Evolutionary conservation across 305 asterid genomes (phyloP).

Genomic region (Andrographis paniculata): DNA sequence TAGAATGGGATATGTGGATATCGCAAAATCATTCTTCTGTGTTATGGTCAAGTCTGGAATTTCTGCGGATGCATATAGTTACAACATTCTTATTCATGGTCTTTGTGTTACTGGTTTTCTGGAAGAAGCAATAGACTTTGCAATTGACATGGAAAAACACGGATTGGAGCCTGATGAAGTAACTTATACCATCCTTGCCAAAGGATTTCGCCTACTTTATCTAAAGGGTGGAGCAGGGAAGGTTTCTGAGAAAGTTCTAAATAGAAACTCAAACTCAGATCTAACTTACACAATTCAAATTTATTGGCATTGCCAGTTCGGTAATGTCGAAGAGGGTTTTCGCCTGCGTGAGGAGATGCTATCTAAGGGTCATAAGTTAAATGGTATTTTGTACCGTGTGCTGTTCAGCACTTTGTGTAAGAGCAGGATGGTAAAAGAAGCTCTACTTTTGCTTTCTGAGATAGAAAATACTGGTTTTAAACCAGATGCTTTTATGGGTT

Average conservation of each 20-base stretch:
- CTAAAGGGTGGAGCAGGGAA: slow-evolving; percentile 38
- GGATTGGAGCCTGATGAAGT: slow-evolving; percentile 65
- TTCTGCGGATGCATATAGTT: slow-evolving; percentile 49
- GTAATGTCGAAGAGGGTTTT: slow-evolving; percentile 44
- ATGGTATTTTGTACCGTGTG: slow-evolving; percentile 31
- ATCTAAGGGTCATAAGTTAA: slow-evolving; percentile 40
- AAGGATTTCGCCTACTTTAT: slow-evolving; percentile 66
- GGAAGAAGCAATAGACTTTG: slow-evolving; percentile 60
- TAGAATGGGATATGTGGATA: too few relatives aligned
- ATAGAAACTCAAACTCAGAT: slow-evolving; percentile 34
- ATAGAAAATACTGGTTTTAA: slow-evolving; percentile 39
- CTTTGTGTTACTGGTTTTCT: slow-evolving; percentile 46
- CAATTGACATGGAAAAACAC: slow-evolving; percentile 56
- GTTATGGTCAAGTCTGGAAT: slow-evolving; percentile 63
- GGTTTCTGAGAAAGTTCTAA: slow-evolving; percentile 26
- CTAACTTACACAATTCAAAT: slow-evolving; percentile 45
- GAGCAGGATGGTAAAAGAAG: slow-evolving; percentile 43
- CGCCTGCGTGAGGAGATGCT: slow-evolving; percentile 50
- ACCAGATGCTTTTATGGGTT: slow-evolving; percentile 50
- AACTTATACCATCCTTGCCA: slow-evolving; percentile 58
- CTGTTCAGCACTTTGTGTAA: slow-evolving; percentile 54
- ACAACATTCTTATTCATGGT: too few relatives aligned
- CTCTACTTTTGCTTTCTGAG: slow-evolving; percentile 44
- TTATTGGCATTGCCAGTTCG: slow-evolving; percentile 51
- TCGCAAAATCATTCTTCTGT: too few relatives aligned